Base-by-base conservation (phyloP, 805 yeast genomes). In the Brettanomyces custersianus region DNA sequence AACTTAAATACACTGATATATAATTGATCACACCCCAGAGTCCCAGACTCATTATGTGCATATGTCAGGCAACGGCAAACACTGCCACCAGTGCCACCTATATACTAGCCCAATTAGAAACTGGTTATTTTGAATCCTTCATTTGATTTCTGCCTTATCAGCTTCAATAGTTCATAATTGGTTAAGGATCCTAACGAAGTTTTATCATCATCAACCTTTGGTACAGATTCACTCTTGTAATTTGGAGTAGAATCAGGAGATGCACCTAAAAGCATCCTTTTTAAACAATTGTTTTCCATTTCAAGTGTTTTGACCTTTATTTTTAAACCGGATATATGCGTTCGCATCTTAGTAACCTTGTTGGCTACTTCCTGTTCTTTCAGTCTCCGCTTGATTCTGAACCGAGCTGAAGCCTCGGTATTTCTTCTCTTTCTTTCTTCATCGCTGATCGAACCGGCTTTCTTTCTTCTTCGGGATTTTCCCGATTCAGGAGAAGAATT, bases 391-490 rank as follows among this genome's bases (percentile, higher is more conserved):
- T 77, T 77, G 30, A 72, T 62, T 44, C 84, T 57, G 54, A 77
- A 77, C 35, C 81, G 57, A 0, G 83, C 83, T 31, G 76, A 68
- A 0, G 85, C 85, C 4, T 76, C 74, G 2, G 83, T 74, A 49
- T 75, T 76, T 42, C 80, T 60, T 39, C 71, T 60, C 42, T 77
- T 63, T 48, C 74, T 76, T 41, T 74, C 79, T 8, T n/a, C 12
- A 18, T 22, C 29, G 28, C 28, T 25, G n/a, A 25, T n/a, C 10
- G 16, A 22, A 13, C 16, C 20, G 18, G 20, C 31, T 18, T 18
- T 7, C 15, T 28, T 27, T 16, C 34, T 21, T 17, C 20, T 31
- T 12, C 24, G 18, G 12, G 25, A 10, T n/a, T n/a, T n/a, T n/a
- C n/a, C n/a, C n/a, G n/a, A n/a, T n/a, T n/a, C n/a, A n/a, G n/a